Evolutionary conservation across 2,329 filamentous ascomycete species (phyloP), one percentile per base, ranked within the genome.

Genomic region (Arachnomyces sp.): DNA sequence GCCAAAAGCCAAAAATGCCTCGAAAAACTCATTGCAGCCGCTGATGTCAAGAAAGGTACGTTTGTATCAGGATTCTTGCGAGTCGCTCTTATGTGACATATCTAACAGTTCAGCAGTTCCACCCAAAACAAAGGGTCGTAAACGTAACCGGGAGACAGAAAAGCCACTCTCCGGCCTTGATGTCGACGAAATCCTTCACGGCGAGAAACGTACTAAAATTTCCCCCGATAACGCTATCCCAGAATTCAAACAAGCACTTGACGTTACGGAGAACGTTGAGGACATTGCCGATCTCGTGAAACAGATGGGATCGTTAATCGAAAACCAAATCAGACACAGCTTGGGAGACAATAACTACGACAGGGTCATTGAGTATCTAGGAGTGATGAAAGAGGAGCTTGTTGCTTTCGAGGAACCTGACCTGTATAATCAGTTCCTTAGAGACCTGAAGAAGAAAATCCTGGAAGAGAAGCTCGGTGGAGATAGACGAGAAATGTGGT

Each of bases 91-190:
- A 50, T 58, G 42, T 58, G 42, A 61, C 42, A 25, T 13, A 36
- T 31, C 31, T 14, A 33, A 13, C 31, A 47, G 5, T 9, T 9
- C 21, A 25, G 21, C 51, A 82, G 87, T 95, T 0, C 85, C 86
- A 6, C 80, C 83, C 1, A 92, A 88, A 60, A 75, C 74, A 31
- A 87, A 86, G 60, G 82, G 84, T 28, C 82, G 80, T 45, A 83
- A 82, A 54, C 69, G 72, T 29, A 72, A 74, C 33, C 77, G 78
- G 49, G 80, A 93, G 21, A 65, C 74, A 1, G 75, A 83, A 43
- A 90, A 90, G 52, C 92, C 92, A 0, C 76, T 95, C 7, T 96
- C 90, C 0, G 89, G 89, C 14, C 80, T 98, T 31, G 85, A 96
- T 52, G 75, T 96, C 30, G 84, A 89, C 44, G 80, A 79, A 3